These are phyloP conservation scores for Glycine latifolia DNA, from an alignment of 306 rosid genomes.

Conservation along the genomic window DNA sequence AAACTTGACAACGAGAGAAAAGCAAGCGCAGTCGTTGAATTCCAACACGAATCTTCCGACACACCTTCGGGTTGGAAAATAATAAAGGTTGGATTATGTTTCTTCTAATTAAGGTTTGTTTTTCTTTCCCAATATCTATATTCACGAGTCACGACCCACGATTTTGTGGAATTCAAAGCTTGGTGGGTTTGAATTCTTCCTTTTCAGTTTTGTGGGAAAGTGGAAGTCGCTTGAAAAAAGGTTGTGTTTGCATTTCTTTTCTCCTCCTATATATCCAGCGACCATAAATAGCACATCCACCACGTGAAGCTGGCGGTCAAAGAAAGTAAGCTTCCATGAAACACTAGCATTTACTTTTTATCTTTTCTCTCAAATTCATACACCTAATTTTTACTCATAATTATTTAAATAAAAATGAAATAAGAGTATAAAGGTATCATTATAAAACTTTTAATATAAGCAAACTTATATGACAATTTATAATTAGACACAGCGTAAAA, in stretches of 20 bases:
- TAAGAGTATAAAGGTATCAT: too few relatives aligned
- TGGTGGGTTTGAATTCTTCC: slow-evolving; percentile 26
- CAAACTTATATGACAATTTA: too few relatives aligned
- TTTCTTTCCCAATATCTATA: slow-evolving; percentile 20
- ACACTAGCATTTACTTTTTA: slow-evolving; percentile 3
- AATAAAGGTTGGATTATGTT: too few relatives aligned
- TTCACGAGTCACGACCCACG: slow-evolving; percentile 39
- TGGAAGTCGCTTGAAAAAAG: background rate
- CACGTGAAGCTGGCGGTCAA: slow-evolving; percentile 56
- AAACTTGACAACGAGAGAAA: slow-evolving; percentile 26
- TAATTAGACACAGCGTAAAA: too few relatives aligned
- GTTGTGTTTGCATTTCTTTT: background rate
- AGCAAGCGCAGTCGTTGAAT: slow-evolving; percentile 51
- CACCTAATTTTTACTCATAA: too few relatives aligned
- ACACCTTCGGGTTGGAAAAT: slow-evolving; percentile 7
- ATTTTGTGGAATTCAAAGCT: slow-evolving; percentile 70
- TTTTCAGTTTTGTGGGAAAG: slow-evolving; percentile 13
- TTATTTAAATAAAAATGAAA: too few relatives aligned
- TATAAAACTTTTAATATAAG: too few relatives aligned
- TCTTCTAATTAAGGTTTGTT: slow-evolving; percentile 34
- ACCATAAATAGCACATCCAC: slow-evolving; percentile 19
- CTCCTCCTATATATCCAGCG: background rate
- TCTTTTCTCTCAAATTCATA: too few relatives aligned
- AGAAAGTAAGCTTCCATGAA: slow-evolving; percentile 54
- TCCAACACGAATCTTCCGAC: slow-evolving; percentile 35